These are phyloP conservation scores for Trichoderma arundinaceum DNA, from an alignment of 2,329 filamentous ascomycete species.

Conservation along the genomic window DNA sequence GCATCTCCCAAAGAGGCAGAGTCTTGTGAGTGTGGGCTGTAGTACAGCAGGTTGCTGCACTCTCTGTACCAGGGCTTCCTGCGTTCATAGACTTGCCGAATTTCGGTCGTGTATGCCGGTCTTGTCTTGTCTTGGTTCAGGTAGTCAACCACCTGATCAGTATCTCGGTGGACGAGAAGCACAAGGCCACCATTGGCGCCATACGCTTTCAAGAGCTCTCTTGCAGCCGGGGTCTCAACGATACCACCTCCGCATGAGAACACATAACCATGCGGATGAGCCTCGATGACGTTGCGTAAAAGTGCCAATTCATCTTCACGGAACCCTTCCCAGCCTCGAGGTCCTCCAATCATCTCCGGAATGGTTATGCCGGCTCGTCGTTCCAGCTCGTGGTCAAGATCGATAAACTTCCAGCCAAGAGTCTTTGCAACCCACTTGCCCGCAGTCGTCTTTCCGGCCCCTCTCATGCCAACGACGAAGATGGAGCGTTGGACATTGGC, in stretches of 20 bases:
- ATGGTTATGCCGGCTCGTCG: slow-evolving; percentile 74
- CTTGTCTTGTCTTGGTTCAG: slow-evolving; percentile 86
- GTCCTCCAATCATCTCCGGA: slow-evolving; percentile 77
- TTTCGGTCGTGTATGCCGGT: slow-evolving; percentile 90
- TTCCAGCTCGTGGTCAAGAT: slow-evolving; percentile 89
- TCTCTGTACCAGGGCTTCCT: slow-evolving; percentile 88
- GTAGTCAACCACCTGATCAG: slow-evolving; percentile 86
- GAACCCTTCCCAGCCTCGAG: slow-evolving; percentile 86
- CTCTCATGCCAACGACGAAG: slow-evolving; percentile 96
- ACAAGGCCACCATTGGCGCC: slow-evolving; percentile 80
- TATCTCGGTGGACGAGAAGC: slow-evolving; percentile 84
- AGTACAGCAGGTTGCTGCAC: slow-evolving; percentile 94
- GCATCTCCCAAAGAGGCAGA: slow-evolving; percentile 35
- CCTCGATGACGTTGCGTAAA: slow-evolving; percentile 73
- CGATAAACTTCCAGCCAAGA: slow-evolving; percentile 77
- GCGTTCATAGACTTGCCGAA: slow-evolving; percentile 86
- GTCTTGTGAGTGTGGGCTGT: slow-evolving; percentile 68
- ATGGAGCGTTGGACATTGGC: slow-evolving; percentile 66
- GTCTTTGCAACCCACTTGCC: slow-evolving; percentile 82
- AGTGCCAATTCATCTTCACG: slow-evolving; percentile 77
- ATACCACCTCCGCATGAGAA: slow-evolving; percentile 95
- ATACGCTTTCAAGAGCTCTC: slow-evolving; percentile 75
- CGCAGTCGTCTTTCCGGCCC: slow-evolving; percentile 93
- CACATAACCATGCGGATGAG: slow-evolving; percentile 76
- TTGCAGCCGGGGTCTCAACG: slow-evolving; percentile 82